Base-by-base conservation (phyloP, 208 protist genomes). In the Trypanosoma avium region DNA sequence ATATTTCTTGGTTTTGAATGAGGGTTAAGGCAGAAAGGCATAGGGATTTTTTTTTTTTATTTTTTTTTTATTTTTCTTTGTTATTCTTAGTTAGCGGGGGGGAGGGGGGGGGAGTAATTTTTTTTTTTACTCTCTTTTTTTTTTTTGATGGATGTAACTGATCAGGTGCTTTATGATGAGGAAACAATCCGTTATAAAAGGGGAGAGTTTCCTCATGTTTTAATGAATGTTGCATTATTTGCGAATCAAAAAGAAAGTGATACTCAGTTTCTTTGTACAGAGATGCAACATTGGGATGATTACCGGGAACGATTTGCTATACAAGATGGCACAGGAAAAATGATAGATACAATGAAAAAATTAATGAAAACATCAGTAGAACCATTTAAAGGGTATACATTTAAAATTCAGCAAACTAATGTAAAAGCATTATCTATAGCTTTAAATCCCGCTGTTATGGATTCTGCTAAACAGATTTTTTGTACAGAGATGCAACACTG, bases 251-350 rank as follows among this genome's bases (percentile, higher is more conserved):
- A 52, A 43, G 61, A 56, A 19, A 66, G 49, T 2, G 60, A 70
- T 53, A 52, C 42, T 15, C 58, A 67, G 46, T 73, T 70, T 47
- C 21, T 42, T 21, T 90, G 63, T 42, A 72, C 73, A 15, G 82
- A 93, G 59, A 93, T 93, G 87, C 59, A 89, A 27, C 83, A 90
- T 70, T 93, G 86, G 84, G 86, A 93, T 53, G 81, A 93, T 38
- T 86, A 85, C 55, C 56, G 75, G 9, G 32, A 60, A 26, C 32
- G 43, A 12, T 69, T 42, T 32, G 70, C 64, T 26, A 71, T 88
- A 40, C 68, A 78, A 47, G 82, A 86, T 53, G 77, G 79, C 19
- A 88, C 74, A 6, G 67, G 58, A 5, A 56, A 62, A 0, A 82
- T 90, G 77, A 60, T 71, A 68, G 42, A 81, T 17, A 46, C 80